Evolutionary conservation across 2,329 filamentous ascomycete species (phyloP), one percentile per base, ranked within the genome.

Genomic region (Diaporthe australafricana): DNA sequence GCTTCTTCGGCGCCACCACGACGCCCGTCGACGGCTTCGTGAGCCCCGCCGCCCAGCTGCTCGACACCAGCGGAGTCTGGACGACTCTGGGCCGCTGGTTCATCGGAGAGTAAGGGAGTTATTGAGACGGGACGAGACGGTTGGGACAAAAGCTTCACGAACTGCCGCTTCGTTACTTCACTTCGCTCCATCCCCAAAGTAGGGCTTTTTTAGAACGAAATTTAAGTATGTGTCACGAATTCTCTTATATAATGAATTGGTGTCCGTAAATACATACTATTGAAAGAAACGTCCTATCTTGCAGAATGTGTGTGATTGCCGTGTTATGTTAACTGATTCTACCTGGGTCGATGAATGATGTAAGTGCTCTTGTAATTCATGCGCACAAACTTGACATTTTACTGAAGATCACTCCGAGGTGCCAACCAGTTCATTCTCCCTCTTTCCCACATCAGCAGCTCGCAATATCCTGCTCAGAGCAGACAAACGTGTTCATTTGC

Each of bases 1-100:
- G 79, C 16, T 81, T 84, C 66, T 85, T 85, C 73, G 83, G 83
- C 35, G 84, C 83, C 73, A 84, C 84, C 79, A 78, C 78, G 67
- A 77, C 82, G 30, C 76, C 80, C 65, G 82, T 83, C 14, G 83
- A 86, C 73, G 76, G 76, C 69, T 86, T 84, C 76, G 84, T 86
- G 25, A 86, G 84, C 74, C 84, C 83, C 0, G 81, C 79, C 47
- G 84, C 84, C 32, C 83, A 85, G 77, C 79, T 86, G 73, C 83
- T 86, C 83, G 82, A 84, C 60, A 70, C 71, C 12, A 78, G 84
- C 69, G 84, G 83, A 5, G 77, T 76, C 25, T 84, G 84, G 63
- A 86, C 80, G 11, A 71, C 76, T 32, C 76, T 81, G 5, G 69
- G 69, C 50, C 35, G 20, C 63, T 67, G 63, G 63, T 67, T 14